A percentile compares a stretch with the other conserved stretches of the same genome.
phyloP scores from a whole-genome alignment of 495 filamentous ascomycete genomes.

The Trypethelium eluteriae region DNA sequence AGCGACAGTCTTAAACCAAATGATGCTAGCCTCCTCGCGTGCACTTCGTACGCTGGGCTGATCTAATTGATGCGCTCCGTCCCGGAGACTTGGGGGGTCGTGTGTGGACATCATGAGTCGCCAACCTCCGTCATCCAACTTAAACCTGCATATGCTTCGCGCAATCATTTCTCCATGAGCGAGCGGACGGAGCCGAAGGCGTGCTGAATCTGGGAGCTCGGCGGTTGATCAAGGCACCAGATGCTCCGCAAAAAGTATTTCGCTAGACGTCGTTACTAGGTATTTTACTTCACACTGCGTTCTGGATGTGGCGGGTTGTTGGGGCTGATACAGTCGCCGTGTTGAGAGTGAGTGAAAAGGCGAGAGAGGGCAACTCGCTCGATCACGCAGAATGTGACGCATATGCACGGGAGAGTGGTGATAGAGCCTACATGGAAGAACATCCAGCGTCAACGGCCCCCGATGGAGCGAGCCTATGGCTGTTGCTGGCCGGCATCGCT shows the following conservation, averaged over 20 bases:
- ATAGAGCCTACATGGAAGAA: slow-evolving; percentile 7
- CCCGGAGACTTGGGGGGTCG: not conserved
- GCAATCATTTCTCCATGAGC: slow-evolving; percentile 7
- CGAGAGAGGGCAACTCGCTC: not conserved
- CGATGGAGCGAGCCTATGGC: slow-evolving; percentile 4
- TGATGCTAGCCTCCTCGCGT: not conserved
- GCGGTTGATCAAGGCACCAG: not conserved
- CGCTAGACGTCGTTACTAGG: too few species aligned
- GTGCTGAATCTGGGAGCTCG: not conserved
- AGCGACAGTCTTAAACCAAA: not conserved
- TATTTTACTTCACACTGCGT: not conserved
- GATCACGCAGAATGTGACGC: slow-evolving; percentile 4
- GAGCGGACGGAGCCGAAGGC: not conserved
- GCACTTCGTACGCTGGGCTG: not conserved
- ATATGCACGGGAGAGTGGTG: not conserved
- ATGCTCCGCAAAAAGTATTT: not conserved
- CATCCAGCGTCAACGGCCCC: not conserved
- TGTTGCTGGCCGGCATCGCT: not conserved
- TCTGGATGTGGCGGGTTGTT: not conserved
- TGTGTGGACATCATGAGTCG: not conserved
- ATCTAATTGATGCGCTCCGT: slow-evolving; percentile 10
- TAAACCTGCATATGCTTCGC: not conserved
- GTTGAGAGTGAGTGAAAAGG: not conserved
- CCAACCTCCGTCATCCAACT: slow-evolving; percentile 4
- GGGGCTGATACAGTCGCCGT: slow-evolving; percentile 1